Conservation (phyloP, 257 asterid species). For the Capsicum baccatum region DNA sequence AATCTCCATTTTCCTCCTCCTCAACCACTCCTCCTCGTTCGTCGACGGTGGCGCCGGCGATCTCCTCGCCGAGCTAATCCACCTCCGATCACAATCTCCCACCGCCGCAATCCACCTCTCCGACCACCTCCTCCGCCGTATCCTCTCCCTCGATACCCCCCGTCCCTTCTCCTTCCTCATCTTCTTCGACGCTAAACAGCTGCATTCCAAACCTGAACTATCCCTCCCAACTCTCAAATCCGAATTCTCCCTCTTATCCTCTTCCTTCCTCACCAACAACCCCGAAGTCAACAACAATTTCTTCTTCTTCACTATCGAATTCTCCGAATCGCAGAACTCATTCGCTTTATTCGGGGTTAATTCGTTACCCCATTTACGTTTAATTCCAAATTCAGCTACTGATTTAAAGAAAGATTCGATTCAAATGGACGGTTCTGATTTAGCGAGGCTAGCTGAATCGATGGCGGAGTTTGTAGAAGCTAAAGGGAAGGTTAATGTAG, state of each 20-base stretch:
- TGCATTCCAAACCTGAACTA: slow-evolving; percentile 24
- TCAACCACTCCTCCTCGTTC: neutral
- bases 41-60: neutral
- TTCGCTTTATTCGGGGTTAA: slow-evolving; percentile 68
- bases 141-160: neutral
- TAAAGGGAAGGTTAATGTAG: slow-evolving; percentile 51
- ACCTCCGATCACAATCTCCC: slow-evolving; percentile 22
- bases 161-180: slow-evolving; percentile 24
- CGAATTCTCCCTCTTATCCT: slow-evolving; percentile 60
- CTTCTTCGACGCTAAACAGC: slow-evolving; percentile 23
- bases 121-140: slow-evolving; percentile 22
- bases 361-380: slow-evolving; percentile 80
- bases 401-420: slow-evolving; percentile 61
- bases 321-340: slow-evolving; percentile 66
- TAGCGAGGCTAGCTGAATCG: slow-evolving; percentile 70
- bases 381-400: slow-evolving; percentile 62
- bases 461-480: slow-evolving; percentile 87
- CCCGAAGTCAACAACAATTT: slow-evolving; percentile 33
- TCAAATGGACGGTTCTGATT: slow-evolving; percentile 79
- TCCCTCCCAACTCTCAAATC: slow-evolving; percentile 20
- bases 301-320: slow-evolving; percentile 73
- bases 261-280: slow-evolving; percentile 64
- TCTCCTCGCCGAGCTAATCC: neutral
- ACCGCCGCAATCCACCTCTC: slow-evolving; percentile 22
- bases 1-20: neutral